Conservation (phyloP, 371 early-diverging fungal species). For the Mortierella sp. region DNA sequence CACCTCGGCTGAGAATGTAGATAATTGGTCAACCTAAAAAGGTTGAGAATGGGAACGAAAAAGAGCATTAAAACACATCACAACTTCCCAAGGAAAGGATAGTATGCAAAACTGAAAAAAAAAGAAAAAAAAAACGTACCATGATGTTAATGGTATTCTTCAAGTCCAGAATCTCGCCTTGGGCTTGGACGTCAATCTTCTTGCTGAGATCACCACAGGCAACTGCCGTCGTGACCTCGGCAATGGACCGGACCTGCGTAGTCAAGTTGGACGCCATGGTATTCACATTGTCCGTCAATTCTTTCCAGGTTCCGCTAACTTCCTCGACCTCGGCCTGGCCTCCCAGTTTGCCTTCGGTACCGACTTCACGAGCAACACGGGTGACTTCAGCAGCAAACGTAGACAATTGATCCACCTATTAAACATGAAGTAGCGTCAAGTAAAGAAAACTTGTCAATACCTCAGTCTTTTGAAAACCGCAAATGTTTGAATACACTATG, state of each 20-base stretch:
- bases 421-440: background rate
- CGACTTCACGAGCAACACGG: too few species aligned
- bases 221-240: conserved; percentile 66
- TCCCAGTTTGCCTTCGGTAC: too few species aligned
- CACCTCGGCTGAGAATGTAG: conserved; percentile 70
- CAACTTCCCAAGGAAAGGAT: too few species aligned
- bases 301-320: too few species aligned
- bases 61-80: too few species aligned
- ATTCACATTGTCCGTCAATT: conserved; percentile 72
- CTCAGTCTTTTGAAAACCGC: too few species aligned
- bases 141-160: conserved; percentile 76
- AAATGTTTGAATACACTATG: too few species aligned
- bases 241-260: conserved; percentile 68
- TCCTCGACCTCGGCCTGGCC: too few species aligned
- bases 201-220: conserved; percentile 74
- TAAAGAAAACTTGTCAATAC: too few species aligned
- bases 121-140: too few species aligned
- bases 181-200: conserved; percentile 64
- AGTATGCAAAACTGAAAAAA: too few species aligned
- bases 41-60: too few species aligned
- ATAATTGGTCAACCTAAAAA: conserved; percentile 76
- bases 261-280: conserved; percentile 67
- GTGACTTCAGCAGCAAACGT: conserved; percentile 81
- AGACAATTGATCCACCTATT: conserved; percentile 62
- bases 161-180: conserved; percentile 57